phyloP scores from a whole-genome alignment of 164 flowering plant species.

The Kingdonia uniflora region DNA sequence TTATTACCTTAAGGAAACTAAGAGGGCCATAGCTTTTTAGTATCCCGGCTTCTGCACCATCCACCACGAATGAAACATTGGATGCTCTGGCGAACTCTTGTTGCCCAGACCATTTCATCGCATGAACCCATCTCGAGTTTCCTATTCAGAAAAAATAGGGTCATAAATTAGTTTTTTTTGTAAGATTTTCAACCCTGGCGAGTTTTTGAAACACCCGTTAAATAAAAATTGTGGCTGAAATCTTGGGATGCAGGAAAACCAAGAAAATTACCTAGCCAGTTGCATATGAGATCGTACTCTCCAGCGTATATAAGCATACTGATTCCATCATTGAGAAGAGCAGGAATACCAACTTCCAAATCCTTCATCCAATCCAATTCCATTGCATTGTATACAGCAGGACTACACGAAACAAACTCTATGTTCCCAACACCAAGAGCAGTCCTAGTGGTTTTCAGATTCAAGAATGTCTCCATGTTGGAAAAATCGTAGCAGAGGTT shows the following conservation, averaged over 20 bases:
- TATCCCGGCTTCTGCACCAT: slow-evolving; percentile 60
- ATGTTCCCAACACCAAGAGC: slow-evolving; percentile 70
- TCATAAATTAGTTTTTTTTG: too few relatives aligned
- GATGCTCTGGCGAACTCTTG: slow-evolving; percentile 44
- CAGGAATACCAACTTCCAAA: slow-evolving; percentile 61
- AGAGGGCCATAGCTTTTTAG: slow-evolving; percentile 64
- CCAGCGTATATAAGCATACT: slow-evolving; percentile 64
- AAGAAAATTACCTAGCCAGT: slow-evolving; percentile 65
- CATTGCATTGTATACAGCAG: slow-evolving; percentile 48
- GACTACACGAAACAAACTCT: slow-evolving; percentile 66
- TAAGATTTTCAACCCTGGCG: too few relatives aligned
- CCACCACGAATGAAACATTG: slow-evolving; percentile 47
- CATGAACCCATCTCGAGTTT: slow-evolving; percentile 72
- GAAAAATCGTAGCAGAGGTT: slow-evolving; percentile 73
- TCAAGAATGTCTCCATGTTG: slow-evolving; percentile 51
- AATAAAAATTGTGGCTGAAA: not conserved
- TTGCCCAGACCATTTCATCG: slow-evolving; percentile 87
- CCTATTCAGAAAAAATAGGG: slow-evolving; percentile 24
- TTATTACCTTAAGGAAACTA: slow-evolving; percentile 62
- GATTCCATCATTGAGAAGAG: slow-evolving; percentile 69
- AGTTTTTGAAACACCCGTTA: too few relatives aligned
- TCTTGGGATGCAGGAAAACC: not conserved
- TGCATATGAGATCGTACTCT: slow-evolving; percentile 81
- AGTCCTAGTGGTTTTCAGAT: slow-evolving; percentile 36
- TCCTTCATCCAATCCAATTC: slow-evolving; percentile 71